These are phyloP conservation scores for Paramyrothecium sp. DNA, from an alignment of 2,329 filamentous ascomycete genomes.

Conservation along the genomic window DNA sequence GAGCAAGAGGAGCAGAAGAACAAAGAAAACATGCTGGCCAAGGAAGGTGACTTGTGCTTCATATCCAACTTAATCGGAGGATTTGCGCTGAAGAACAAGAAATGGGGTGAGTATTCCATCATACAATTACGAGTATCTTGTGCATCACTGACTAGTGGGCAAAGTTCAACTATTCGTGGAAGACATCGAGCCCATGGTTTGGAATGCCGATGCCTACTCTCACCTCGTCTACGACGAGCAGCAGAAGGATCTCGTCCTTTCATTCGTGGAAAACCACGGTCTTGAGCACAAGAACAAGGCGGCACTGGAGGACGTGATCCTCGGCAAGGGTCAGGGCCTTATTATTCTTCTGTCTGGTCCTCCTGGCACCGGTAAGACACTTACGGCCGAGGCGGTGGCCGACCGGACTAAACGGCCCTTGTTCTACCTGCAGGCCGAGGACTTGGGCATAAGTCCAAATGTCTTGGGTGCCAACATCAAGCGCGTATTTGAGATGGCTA, in stretches of 20 bases:
- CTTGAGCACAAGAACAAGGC: constrained; percentile 11
- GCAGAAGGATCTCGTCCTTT: constrained; percentile 45
- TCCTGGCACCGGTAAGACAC: constrained; percentile 45
- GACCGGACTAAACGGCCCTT: constrained; percentile 42
- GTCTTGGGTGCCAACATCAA: constrained; percentile 46
- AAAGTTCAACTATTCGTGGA: constrained; percentile 36
- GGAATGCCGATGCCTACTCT: constrained; percentile 44
- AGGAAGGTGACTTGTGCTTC: constrained; percentile 36
- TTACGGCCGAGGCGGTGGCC: constrained; percentile 42
- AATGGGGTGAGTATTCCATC: constrained; percentile 34
- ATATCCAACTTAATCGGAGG: constrained; percentile 40
- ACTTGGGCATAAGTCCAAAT: constrained; percentile 43
- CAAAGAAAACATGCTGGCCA: constrained; percentile 34
- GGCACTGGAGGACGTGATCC: constrained; percentile 37
- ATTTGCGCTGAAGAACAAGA: constrained; percentile 44
- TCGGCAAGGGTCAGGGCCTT: constrained; percentile 41
- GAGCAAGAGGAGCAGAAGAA: constrained; percentile 35
- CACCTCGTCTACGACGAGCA: constrained; percentile 46
- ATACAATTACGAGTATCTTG: not conserved
- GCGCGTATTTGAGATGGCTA: constrained; percentile 44
- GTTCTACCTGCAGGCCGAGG: constrained; percentile 43
- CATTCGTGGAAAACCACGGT: constrained; percentile 44
- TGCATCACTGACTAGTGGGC: not conserved
- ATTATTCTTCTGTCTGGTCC: constrained; percentile 45
- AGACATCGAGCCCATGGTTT: constrained; percentile 37